phyloP scores from a whole-genome alignment of 257 asterid species.

The Solanum rostratum region DNA sequence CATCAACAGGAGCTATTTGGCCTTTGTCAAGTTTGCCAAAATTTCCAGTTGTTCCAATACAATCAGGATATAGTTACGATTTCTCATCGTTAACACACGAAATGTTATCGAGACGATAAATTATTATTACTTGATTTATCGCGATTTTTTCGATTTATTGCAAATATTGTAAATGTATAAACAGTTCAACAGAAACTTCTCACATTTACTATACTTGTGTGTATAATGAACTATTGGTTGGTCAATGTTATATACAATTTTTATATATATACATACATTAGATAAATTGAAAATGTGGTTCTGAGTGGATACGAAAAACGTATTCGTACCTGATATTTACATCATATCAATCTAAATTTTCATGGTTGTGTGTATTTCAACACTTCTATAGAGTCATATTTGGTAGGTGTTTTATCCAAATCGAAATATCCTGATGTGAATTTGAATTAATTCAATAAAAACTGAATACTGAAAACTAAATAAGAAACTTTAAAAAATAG shows the following conservation, averaged over 20 bases:
- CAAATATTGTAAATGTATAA: not conserved
- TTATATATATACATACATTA: not conserved
- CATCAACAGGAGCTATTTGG: slow-evolving; percentile 3
- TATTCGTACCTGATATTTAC: accelerated
- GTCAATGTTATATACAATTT: not conserved
- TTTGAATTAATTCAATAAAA: not conserved
- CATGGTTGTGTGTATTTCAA: not conserved
- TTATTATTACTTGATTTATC: not conserved
- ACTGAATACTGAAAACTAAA: not conserved
- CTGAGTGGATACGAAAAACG: not conserved
- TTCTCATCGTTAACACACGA: slow-evolving; percentile 16
- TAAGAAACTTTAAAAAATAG: not conserved
- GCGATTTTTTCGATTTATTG: not conserved
- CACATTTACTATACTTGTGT: not conserved
- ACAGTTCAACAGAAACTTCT: not conserved
- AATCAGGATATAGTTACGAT: slow-evolving; percentile 10
- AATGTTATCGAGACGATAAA: slow-evolving; percentile 12
- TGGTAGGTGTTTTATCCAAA: not conserved
- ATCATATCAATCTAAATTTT: not conserved
- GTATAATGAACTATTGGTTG: not conserved
- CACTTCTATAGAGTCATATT: not conserved
- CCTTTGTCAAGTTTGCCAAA: slow-evolving; percentile 5
- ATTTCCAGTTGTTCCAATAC: slow-evolving; percentile 7
- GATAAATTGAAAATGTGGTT: not conserved
- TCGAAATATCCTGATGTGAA: not conserved